Evolutionary conservation across 129 eudicot genomes (phyloP).

Genomic region (Centella asiatica): DNA sequence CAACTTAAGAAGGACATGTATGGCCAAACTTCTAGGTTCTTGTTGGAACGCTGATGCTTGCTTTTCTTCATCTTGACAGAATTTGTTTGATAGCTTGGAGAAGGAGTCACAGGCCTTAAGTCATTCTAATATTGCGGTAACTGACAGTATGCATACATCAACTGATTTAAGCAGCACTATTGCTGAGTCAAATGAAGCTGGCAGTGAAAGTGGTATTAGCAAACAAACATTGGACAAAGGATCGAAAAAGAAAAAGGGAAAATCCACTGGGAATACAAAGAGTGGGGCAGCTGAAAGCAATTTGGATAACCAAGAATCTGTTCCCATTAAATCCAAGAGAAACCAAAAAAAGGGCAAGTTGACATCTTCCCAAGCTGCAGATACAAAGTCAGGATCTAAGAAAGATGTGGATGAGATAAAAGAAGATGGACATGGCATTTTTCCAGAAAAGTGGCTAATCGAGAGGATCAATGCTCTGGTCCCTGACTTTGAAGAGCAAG

Average conservation of each 20-base stretch:
- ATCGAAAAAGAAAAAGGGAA: slow-evolving; percentile 79
- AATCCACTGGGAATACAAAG: slow-evolving; percentile 47
- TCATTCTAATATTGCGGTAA: slow-evolving; percentile 23
- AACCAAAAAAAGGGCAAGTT: slow-evolving; percentile 75
- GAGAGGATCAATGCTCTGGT: slow-evolving; percentile 43
- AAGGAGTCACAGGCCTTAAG: slow-evolving; percentile 57
- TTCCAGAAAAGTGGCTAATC: slow-evolving; percentile 67
- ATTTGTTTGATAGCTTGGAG: slow-evolving; percentile 65
- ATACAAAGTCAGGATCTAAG: slow-evolving; percentile 49
- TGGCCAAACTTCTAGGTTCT: neutral
- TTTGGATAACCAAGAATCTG: slow-evolving; percentile 48
- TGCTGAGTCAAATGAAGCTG: slow-evolving; percentile 44
- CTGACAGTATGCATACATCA: slow-evolving; percentile 21
- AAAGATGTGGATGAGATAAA: slow-evolving; percentile 32
- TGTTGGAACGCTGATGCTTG: slow-evolving; percentile 1
- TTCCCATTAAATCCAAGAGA: slow-evolving; percentile 68
- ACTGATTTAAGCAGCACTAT: slow-evolving; percentile 33
- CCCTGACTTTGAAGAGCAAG: slow-evolving; percentile 95
- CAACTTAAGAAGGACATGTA: neutral
- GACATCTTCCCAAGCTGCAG: slow-evolving; percentile 42
- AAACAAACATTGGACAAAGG: slow-evolving; percentile 63
- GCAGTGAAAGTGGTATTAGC: slow-evolving; percentile 33
- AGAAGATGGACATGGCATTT: slow-evolving; percentile 34
- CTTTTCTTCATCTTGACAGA: slow-evolving; percentile 28
- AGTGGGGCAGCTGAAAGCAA: slow-evolving; percentile 32